Conservation (phyloP, 2,329 filamentous ascomycete species). For the Botrytis hyacinthi region DNA sequence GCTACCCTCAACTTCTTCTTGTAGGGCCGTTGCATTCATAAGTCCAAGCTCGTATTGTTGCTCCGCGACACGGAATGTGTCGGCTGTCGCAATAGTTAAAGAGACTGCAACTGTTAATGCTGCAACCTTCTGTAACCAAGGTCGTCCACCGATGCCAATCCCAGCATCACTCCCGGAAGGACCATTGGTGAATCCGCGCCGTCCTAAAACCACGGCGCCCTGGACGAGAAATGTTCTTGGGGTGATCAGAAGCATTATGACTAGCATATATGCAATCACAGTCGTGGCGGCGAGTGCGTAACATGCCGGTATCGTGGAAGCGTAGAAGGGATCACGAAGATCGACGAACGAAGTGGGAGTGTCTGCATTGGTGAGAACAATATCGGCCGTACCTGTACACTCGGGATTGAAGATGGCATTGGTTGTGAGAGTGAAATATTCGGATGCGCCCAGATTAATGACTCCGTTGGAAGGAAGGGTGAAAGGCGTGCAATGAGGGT, state of each 20-base stretch:
- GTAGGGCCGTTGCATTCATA: constrained; percentile 75
- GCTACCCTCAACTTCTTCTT: constrained; percentile 76
- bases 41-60: constrained; percentile 75
- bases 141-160: constrained; percentile 84
- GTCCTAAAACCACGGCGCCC: constrained; percentile 75
- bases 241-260: constrained; percentile 86
- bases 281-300: constrained; percentile 92
- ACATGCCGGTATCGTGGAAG: constrained; percentile 86
- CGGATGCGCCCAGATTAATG: constrained; percentile 42
- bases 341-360: constrained; percentile 43
- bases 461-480: constrained; percentile 58
- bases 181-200: constrained; percentile 80
- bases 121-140: constrained; percentile 87
- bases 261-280: constrained; percentile 80
- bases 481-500: constrained; percentile 59
- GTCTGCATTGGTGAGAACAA: constrained; percentile 30
- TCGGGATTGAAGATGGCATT: constrained; percentile 50
- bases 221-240: constrained; percentile 91
- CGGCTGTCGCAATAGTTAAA: constrained; percentile 86
- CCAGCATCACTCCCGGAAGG: constrained; percentile 66
- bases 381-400: constrained; percentile 44
- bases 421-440: constrained; percentile 44
- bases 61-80: constrained; percentile 84
- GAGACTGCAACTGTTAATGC: constrained; percentile 75
- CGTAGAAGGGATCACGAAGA: constrained; percentile 84